A percentile compares a stretch with the other conserved stretches of the same genome.
phyloP scores from a whole-genome alignment of 768 basidiomycete species.

The Pulveroboletus sp. region DNA sequence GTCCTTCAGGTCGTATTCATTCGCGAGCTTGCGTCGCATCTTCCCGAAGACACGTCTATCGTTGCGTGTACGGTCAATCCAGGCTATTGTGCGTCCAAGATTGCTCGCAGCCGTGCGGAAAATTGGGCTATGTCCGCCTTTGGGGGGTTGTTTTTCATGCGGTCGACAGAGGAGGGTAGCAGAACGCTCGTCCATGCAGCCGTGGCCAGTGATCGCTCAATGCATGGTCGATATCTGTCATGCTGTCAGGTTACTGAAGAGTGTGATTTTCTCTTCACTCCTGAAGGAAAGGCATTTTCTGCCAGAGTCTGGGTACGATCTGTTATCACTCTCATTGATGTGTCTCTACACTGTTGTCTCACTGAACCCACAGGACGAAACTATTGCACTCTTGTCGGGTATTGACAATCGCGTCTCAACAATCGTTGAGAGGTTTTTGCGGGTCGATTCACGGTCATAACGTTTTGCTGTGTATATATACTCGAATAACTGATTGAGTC shows the following conservation, averaged over 20 bases:
- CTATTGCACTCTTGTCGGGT: conserved; percentile 15
- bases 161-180: conserved; percentile 33
- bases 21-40: conserved; percentile 29
- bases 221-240: conserved; percentile 31
- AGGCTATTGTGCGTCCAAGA: conserved; percentile 31
- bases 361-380: conserved; percentile 18
- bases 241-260: conserved; percentile 25
- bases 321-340: neutral
- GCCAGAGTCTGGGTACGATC: conserved; percentile 31
- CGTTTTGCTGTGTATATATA: neutral
- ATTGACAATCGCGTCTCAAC: conserved; percentile 18
- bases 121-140: conserved; percentile 1
- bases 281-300: conserved; percentile 27
- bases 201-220: conserved; percentile 19
- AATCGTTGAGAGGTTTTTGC: conserved; percentile 15
- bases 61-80: conserved; percentile 28
- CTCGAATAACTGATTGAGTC: no score
- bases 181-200: conserved; percentile 33
- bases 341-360: neutral
- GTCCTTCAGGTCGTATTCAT: conserved; percentile 32
- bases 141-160: conserved; percentile 14
- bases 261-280: conserved; percentile 26
- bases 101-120: conserved; percentile 14
- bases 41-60: conserved; percentile 19
- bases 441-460: neutral